These are phyloP conservation scores for Komagataella mondaviorum DNA, from an alignment of 805 yeast species.

Conservation along the genomic window DNA sequence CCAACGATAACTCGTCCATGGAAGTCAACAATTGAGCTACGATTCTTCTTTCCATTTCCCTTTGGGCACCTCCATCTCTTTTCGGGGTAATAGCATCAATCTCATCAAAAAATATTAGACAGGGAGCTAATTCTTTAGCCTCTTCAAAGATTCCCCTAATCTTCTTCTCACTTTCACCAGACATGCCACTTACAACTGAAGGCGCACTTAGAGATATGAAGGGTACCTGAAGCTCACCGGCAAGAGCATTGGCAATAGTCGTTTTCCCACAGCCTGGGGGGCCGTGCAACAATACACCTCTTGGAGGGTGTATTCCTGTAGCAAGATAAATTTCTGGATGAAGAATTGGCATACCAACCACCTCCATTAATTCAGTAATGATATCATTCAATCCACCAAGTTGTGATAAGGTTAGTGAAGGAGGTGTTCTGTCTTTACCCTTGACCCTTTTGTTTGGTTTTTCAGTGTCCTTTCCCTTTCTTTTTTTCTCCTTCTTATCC, in stretches of 20 bases:
- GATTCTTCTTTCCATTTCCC: constrained; percentile 96
- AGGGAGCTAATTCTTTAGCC: constrained; percentile 83
- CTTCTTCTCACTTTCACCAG: constrained; percentile 96
- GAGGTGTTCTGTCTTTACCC: constrained; percentile 52
- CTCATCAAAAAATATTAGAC: constrained; percentile 87
- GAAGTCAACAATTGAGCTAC: constrained; percentile 92
- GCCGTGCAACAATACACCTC: constrained; percentile 89
- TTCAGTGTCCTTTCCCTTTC: constrained; percentile 28
- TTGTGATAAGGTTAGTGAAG: constrained; percentile 51
- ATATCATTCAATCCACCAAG: constrained; percentile 85
- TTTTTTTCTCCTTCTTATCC: constrained; percentile 30
- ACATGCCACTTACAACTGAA: constrained; percentile 94
- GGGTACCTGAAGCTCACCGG: constrained; percentile 90
- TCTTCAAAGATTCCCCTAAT: constrained; percentile 88
- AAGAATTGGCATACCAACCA: constrained; percentile 80
- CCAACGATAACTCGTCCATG: constrained; percentile 84
- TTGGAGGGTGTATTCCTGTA: constrained; percentile 90
- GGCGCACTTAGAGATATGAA: constrained; percentile 90
- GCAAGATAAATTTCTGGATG: constrained; percentile 86
- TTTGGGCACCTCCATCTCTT: constrained; percentile 93
- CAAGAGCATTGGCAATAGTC: constrained; percentile 88
- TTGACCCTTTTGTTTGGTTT: constrained; percentile 14
- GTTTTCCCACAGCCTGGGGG: constrained; percentile 99
- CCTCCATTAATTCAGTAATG: constrained; percentile 77
- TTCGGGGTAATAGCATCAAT: constrained; percentile 98